These are phyloP conservation scores for Fusarium tupiense DNA, from an alignment of 2,329 filamentous ascomycete genomes.

Conservation along the genomic window DNA sequence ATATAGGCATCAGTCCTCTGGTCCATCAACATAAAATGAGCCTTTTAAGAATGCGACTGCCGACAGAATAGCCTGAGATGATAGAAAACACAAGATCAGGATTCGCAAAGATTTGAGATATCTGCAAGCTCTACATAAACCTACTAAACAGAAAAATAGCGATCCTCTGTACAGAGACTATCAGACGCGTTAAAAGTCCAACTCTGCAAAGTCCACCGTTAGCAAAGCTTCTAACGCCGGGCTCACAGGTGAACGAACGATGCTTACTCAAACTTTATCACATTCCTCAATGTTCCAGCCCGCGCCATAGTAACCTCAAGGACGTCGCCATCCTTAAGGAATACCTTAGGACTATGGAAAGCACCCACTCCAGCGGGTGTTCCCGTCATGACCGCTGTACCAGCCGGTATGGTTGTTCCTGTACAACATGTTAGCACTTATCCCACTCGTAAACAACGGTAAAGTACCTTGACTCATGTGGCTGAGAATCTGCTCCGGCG, in stretches of 20 bases:
- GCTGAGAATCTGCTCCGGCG: neutral
- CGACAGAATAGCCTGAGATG: too few species aligned
- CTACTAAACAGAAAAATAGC: neutral
- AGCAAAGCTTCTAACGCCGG: neutral
- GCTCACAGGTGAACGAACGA: neutral
- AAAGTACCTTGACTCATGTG: neutral
- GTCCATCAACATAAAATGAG: fast-evolving
- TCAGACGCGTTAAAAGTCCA: neutral
- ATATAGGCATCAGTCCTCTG: neutral
- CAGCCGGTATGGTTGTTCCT: neutral
- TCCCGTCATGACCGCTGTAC: neutral
- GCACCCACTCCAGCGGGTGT: neutral
- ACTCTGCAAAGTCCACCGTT: neutral
- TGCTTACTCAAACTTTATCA: neutral
- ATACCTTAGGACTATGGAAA: neutral
- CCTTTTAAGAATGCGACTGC: neutral
- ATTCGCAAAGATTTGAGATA: fast-evolving
- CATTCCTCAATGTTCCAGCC: neutral
- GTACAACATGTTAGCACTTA: neutral
- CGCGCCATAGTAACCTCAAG: neutral
- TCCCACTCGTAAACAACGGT: fast-evolving
- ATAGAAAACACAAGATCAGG: fast-evolving
- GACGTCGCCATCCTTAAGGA: neutral
- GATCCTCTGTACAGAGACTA: neutral
- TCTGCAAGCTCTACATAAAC: neutral